Base-by-base conservation (phyloP, 208 protist species). In the Leptomonas seymouri region DNA sequence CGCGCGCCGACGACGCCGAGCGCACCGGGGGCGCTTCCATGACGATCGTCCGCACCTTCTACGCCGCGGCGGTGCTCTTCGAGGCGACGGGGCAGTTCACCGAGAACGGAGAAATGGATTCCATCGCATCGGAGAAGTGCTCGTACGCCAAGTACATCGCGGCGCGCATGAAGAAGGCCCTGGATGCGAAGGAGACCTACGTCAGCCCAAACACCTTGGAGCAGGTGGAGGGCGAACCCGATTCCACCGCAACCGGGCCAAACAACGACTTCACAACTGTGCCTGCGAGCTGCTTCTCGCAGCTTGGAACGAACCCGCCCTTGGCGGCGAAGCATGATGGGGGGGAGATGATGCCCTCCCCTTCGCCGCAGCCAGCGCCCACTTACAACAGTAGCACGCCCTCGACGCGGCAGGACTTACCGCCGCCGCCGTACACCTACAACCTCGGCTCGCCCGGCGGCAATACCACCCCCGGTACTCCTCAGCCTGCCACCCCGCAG, bases 51-150 rank as follows among this genome's bases (percentile, higher is more conserved):
- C 84, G 80, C 6, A 60, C 85, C 41, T 95, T 95, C 50, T 92
- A 89, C 72, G 80, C 90, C 53, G 9, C 87, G 21, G 71, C 87
- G 0, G 23, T 93, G 15, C 66, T 95, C 3, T 84, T 95, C 59
- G 87, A 93, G 58, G 90, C 90, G 11, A 95, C 90, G 57, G 84
- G 41, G 64, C 87, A 93, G 74, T 95, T 93, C 65, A 93, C 76
- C 21, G 73, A 84, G 18, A 76, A 86, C 49, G 86, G 83, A 16
- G 8, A 68, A 55, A 67, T 93, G 64, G 85, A 95, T 58, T 46
- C 58, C 25, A 82, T 93, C 28, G 84, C 87, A 11, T 74, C 71
- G 25, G 74, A 92, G 59, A 91, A 91, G 68, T 85, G 80, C 34
- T 84, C 85, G 53, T 95, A 95, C 49, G 90, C 90, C 1, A 90